Percentiles rank a stretch among this genome's conserved stretches.
phyloP scores from a whole-genome alignment of 1,284 basidiomycete species.

The Cystobasidium slooffiae region DNA sequence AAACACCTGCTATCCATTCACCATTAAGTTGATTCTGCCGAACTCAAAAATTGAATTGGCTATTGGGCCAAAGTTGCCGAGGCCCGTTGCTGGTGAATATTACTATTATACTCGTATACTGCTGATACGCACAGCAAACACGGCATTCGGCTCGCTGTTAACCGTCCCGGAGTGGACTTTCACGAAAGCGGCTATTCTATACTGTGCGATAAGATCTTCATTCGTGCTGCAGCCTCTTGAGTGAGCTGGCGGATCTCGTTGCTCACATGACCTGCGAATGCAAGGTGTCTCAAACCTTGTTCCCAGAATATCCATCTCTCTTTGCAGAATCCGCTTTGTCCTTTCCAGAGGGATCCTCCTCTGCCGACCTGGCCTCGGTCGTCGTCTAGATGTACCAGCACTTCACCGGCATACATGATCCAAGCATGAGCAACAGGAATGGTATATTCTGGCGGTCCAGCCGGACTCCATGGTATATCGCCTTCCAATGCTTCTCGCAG shows the following conservation, averaged over 20 bases:
- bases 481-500: slow-evolving; percentile 40
- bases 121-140: too few relatives aligned
- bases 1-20: too few relatives aligned
- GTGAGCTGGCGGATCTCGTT: not conserved
- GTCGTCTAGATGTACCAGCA: slow-evolving; percentile 2
- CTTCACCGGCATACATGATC: slow-evolving; percentile 16
- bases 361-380: slow-evolving; percentile 16
- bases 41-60: too few relatives aligned
- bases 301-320: slow-evolving; percentile 35
- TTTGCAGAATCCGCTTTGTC: slow-evolving; percentile 31
- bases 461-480: slow-evolving; percentile 15
- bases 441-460: not conserved
- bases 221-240: slow-evolving; percentile 12
- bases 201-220: not conserved
- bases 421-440: slow-evolving; percentile 25
- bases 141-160: not conserved
- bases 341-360: slow-evolving; percentile 36
- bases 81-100: too few relatives aligned
- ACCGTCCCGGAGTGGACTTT: not conserved
- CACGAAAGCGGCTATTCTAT: not conserved
- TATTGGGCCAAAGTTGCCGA: too few relatives aligned
- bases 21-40: too few relatives aligned
- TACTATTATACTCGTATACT: too few relatives aligned
- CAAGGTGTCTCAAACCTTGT: not conserved
- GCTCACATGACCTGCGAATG: not conserved